phyloP scores from a whole-genome alignment of 164 flowering plant species.

The Stephania yunnanensis region DNA sequence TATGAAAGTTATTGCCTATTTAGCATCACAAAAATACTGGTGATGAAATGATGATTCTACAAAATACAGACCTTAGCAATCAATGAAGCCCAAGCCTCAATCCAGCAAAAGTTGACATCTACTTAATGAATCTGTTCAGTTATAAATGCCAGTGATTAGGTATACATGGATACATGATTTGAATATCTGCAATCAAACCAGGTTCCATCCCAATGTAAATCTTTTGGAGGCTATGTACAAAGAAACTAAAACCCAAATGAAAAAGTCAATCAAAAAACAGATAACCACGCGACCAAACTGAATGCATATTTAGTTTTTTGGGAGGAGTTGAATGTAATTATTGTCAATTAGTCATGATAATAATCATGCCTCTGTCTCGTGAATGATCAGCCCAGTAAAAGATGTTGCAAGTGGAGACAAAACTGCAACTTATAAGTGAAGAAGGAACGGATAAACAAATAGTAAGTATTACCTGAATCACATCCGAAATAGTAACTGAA shows the following conservation, averaged over 20 bases:
- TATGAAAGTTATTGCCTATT: too few species aligned
- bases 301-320: too few species aligned
- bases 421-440: neutral
- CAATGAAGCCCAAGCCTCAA: neutral
- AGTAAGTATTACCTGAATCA: constrained; percentile 54
- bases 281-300: too few species aligned
- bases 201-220: neutral
- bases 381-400: neutral
- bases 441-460: neutral
- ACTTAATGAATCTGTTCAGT: too few species aligned
- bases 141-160: too few species aligned
- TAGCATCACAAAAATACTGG: too few species aligned
- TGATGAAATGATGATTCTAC: neutral
- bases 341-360: too few species aligned
- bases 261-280: too few species aligned
- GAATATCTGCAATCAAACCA: neutral
- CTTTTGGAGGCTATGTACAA: neutral
- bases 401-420: neutral
- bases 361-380: too few species aligned
- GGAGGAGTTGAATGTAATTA: too few species aligned
- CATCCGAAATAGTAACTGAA: constrained; percentile 69
- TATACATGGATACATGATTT: neutral
- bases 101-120: neutral
- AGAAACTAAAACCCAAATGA: too few species aligned
- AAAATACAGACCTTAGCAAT: neutral